Evolutionary conservation across 495 filamentous ascomycete species (phyloP), one percentile per base, ranked within the genome.

Genomic region (Beverwykella pulmonaria): DNA sequence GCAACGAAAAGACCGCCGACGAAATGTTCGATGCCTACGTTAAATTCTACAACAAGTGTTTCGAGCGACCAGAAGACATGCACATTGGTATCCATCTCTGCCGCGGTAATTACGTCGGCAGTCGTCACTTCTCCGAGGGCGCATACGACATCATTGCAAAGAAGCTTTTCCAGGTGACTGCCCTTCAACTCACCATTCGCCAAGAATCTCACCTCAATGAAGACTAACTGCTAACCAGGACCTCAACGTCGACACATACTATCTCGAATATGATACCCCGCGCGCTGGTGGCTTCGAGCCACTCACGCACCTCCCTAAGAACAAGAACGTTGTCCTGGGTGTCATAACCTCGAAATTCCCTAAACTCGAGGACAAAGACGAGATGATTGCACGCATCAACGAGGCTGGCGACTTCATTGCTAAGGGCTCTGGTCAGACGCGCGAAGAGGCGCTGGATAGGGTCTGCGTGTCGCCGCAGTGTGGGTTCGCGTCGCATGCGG

Each of bases 231-330:
- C 56, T 14, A 22, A 12, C 12, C 79, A 83, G 74, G 81, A 82
- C 36, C 80, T 88, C 53, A 81, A 88, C 65, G 86, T 88, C 25
- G 81, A 86, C 64, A 88, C 85, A 1, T 89, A 86, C 77, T 88
- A 88, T 73, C 82, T 89, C 63, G 87, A 89, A 76, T 89, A 84
- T 70, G 87, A 89, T 73, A 88, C 87, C 30, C 81, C 82, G 53
- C 84, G 87, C 7, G 86, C 86, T 1, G 87, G 87, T 39, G 84
- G 85, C 36, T 89, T 88, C 74, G 82, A 86, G 70, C 87, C 87
- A n/a, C 79, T 88, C 53, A 79, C 81, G 49, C 79, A 80, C 68
- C 78, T 89, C 48, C 87, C 87, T 44, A 81, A 82, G 75, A 76
- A 83, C 78, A 88, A 89, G 82, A 83, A 84, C 48, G 85, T 87